Percentiles rank a stretch among this genome's conserved stretches.
Evolutionary conservation across 345 rosid species (phyloP).

Genomic region (Psidium friedrichsthalianum): DNA sequence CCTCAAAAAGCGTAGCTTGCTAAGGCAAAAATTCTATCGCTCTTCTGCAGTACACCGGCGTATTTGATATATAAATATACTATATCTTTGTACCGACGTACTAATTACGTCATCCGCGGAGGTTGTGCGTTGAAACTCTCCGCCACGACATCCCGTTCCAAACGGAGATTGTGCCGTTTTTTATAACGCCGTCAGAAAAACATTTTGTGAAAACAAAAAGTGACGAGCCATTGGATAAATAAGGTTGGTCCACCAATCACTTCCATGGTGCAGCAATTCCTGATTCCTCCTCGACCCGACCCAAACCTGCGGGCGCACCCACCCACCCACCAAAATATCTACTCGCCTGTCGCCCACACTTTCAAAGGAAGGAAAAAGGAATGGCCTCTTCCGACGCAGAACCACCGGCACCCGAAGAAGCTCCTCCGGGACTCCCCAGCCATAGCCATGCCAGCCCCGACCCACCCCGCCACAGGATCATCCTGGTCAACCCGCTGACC

Average conservation of each 20-base stretch:
- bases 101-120: not conserved
- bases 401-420: slow-evolving; percentile 13
- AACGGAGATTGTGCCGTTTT: not conserved
- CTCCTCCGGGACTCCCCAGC: not conserved
- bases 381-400: not conserved
- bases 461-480: slow-evolving; percentile 34
- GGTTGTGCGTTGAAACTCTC: not conserved
- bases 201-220: too few species aligned
- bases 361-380: not conserved
- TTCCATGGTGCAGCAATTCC: not conserved
- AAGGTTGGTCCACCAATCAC: not conserved
- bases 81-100: not conserved
- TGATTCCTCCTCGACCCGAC: not conserved
- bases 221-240: too few species aligned
- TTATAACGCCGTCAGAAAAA: too few species aligned
- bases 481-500: slow-evolving; percentile 64
- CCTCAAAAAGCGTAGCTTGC: not conserved
- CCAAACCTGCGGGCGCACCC: not conserved
- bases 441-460: slow-evolving; percentile 13
- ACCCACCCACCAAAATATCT: not conserved
- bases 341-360: not conserved
- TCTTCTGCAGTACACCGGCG: not conserved
- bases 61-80: not conserved
- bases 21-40: not conserved
- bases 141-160: not conserved